Conservation (phyloP, 1,139 yeast species). For the Dujonia santamariae region DNA sequence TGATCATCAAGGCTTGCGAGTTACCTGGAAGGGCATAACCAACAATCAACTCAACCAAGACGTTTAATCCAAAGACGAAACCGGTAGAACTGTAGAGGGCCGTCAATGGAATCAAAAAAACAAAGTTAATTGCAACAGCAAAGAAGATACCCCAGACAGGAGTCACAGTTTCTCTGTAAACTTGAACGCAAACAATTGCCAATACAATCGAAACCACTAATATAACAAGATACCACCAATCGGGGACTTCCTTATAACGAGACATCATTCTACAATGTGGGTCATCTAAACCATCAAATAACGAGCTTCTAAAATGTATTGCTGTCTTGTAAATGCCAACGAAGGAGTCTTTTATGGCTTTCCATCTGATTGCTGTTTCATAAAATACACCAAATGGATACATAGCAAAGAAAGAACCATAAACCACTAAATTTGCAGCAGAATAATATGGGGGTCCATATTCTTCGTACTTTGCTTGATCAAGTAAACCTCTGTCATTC, state of each 20-base stretch:
- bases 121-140: conserved; percentile 48
- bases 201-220: conserved; percentile 43
- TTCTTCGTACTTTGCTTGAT: conserved; percentile 31
- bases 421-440: conserved; percentile 53
- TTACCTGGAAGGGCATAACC: conserved; percentile 67
- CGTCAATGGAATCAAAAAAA: conserved; percentile 50
- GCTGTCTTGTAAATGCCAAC: conserved; percentile 17
- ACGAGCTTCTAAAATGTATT: conserved; percentile 23
- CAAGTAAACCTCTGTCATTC: conserved; percentile 30
- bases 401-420: conserved; percentile 52
- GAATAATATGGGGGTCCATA: conserved; percentile 58
- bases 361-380: conserved; percentile 29
- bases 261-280: conserved; percentile 55
- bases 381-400: conserved; percentile 55
- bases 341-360: conserved; percentile 16
- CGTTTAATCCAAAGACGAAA: conserved; percentile 50
- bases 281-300: conserved; percentile 37
- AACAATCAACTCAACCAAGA: conserved; percentile 56
- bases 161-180: conserved; percentile 42
- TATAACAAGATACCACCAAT: conserved; percentile 51
- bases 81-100: conserved; percentile 55
- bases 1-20: conserved; percentile 55
- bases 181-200: conserved; percentile 46
- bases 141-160: conserved; percentile 58
- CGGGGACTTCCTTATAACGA: conserved; percentile 57